Evolutionary conservation across 1,284 basidiomycete genomes (phyloP).

Genomic region (Ganoderma resinaceum): DNA sequence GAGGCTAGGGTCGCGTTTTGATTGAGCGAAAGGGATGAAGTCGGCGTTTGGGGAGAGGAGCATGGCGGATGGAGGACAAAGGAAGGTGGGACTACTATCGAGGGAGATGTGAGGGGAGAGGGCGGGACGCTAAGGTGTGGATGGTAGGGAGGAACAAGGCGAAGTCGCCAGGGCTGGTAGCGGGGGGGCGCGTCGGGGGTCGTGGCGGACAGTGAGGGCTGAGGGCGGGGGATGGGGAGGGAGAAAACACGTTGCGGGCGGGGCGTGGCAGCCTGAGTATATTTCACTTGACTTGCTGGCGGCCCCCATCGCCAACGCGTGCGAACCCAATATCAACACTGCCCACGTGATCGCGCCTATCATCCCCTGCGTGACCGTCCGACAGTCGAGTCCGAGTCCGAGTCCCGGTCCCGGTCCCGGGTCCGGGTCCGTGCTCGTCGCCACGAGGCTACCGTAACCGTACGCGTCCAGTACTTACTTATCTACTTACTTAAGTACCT

Average conservation of each 20-base stretch:
- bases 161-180: slow-evolving; percentile 10
- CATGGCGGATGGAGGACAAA: slow-evolving; percentile 43
- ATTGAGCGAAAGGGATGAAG: slow-evolving; percentile 44
- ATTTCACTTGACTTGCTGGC: slow-evolving; percentile 11
- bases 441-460: background rate
- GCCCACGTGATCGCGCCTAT: slow-evolving; percentile 31
- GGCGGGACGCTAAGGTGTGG: slow-evolving; percentile 8
- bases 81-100: slow-evolving; percentile 34
- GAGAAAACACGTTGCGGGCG: slow-evolving; percentile 9
- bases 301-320: slow-evolving; percentile 11
- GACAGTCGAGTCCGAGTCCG: too few relatives aligned
- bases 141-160: slow-evolving; percentile 3
- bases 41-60: slow-evolving; percentile 46
- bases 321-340: slow-evolving; percentile 32
- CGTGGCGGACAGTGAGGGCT: slow-evolving; percentile 7
- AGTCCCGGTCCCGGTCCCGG: too few relatives aligned
- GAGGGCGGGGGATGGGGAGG: slow-evolving; percentile 1
- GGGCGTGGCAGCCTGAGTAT: slow-evolving; percentile 10
- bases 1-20: slow-evolving; percentile 49
- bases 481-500: background rate
- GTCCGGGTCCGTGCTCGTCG: too few relatives aligned
- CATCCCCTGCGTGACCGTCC: background rate
- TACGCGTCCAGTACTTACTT: too few relatives aligned
- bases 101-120: background rate
- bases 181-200: slow-evolving; percentile 15